Percentiles rank a stretch among this genome's conserved stretches.
phyloP scores from a whole-genome alignment of 345 rosid species.

The Carallia pectinifolia region DNA sequence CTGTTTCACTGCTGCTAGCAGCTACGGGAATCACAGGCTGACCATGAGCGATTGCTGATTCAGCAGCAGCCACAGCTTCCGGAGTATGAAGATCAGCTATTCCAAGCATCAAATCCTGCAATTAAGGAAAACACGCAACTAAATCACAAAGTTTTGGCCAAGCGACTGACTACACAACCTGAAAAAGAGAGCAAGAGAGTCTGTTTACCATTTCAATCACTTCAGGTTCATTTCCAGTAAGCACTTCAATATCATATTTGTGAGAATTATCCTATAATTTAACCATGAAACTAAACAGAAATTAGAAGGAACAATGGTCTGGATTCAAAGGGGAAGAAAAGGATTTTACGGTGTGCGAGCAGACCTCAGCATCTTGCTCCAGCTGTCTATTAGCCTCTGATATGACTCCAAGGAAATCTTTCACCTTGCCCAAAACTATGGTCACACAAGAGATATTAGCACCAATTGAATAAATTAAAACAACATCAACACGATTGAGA shows the following conservation, averaged over 20 bases:
- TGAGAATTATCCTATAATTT: constrained; percentile 48
- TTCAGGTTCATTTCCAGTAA: constrained; percentile 63
- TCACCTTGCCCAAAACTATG: constrained; percentile 67
- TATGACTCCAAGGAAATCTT: constrained; percentile 66
- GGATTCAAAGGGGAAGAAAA: background rate
- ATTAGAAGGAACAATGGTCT: background rate
- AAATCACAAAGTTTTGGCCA: background rate
- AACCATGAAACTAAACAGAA: background rate
- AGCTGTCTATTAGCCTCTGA: constrained; percentile 69
- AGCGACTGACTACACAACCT: background rate
- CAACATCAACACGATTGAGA: background rate
- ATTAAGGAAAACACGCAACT: background rate
- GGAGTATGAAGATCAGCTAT: constrained; percentile 90
- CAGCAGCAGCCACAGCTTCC: constrained; percentile 80
- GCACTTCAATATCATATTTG: constrained; percentile 64
- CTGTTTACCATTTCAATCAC: constrained; percentile 70
- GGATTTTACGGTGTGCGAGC: background rate
- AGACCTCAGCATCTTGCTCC: constrained; percentile 59
- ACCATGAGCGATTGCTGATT: constrained; percentile 55
- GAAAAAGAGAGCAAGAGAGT: background rate
- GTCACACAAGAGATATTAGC: background rate
- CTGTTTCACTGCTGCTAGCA: constrained; percentile 37
- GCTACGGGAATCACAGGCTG: constrained; percentile 29
- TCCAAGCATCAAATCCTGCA: constrained; percentile 83
- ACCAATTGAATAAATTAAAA: background rate